Base-by-base conservation (phyloP, 306 rosid genomes). In the Urtica urens region DNA sequence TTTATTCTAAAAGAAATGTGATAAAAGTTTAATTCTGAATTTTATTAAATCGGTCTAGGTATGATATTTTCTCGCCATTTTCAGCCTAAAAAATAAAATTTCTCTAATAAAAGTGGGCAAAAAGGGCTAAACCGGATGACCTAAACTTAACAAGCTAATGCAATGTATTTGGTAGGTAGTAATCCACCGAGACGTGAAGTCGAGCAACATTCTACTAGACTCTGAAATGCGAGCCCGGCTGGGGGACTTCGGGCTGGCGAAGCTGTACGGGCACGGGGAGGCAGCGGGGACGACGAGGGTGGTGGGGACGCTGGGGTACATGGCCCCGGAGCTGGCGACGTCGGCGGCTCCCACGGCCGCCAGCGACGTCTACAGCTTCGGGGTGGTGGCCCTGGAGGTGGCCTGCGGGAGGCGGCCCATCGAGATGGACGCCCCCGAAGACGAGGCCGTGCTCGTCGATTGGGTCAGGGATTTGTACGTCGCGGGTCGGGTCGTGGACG, bases 171-270 rank as follows among this genome's bases (percentile, higher is more conserved):
- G n/a, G n/a, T n/a, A n/a, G n/a, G 75, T 81, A 31, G 97, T 90
- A 14, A 70, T 90, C 38, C 97, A 90, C 42, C 59, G 97, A 42
- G 97, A 90, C 53, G 53, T 90, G 0, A 90, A 90, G 29, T 84
- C 97, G 0, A 75, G 97, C 55, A 90, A 90, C 29, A 74, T 90
- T 10, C 59, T 90, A 30, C 39, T 90, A 55, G 97, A 81, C 31
- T 50, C 71, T 0, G 93, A 90, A 0, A 84, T 81, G 97, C 38
- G 90, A 10, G 97, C 90, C 0, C 66, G 93, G 34, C 52, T 90
- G 0, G 95, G 97, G 2, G 97, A 90, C 18, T 90, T 90, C 15
- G 97, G 97, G 19, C 56, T 90, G 24, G 97, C 97, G 0, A 90
- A 84, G 78, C 66, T 90, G 15, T 90, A 90, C 68, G 65, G 74